These are phyloP conservation scores for Aspergillus proliferans DNA, from an alignment of 2,329 filamentous ascomycete species.

Conservation along the genomic window DNA sequence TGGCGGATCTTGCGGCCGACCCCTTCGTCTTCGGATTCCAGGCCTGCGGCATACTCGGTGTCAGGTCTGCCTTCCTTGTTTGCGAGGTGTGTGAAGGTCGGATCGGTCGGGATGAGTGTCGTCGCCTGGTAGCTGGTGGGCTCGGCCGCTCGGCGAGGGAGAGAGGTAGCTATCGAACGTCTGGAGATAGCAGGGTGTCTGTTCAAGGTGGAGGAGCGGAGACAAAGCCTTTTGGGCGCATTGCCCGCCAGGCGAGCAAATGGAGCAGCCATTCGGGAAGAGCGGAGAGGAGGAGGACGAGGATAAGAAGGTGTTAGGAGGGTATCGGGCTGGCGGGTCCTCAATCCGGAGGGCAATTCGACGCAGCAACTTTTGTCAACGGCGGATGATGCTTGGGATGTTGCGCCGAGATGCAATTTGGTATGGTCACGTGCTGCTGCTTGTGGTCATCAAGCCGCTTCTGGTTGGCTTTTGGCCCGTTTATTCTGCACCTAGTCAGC, in stretches of 20 bases:
- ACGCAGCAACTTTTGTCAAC: conserved; percentile 27
- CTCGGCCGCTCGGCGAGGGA: conserved; percentile 49
- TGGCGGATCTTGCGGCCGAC: conserved; percentile 81
- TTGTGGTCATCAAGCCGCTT: conserved; percentile 30
- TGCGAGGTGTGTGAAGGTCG: conserved; percentile 45
- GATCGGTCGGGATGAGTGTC: conserved; percentile 53
- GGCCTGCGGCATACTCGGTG: conserved; percentile 38
- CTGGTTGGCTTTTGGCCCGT: conserved; percentile 23
- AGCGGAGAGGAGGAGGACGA: conserved; percentile 12
- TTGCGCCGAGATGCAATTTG: conserved; percentile 30
- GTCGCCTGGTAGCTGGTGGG: conserved; percentile 45
- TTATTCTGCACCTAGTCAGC: conserved; percentile 14
- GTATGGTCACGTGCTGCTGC: conserved; percentile 27
- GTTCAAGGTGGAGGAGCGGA: conserved; percentile 44
- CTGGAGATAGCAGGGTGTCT: conserved; percentile 36
- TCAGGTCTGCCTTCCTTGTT: conserved; percentile 36
- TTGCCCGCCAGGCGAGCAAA: conserved; percentile 56
- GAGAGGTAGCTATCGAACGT: conserved; percentile 52
- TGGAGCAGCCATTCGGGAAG: conserved; percentile 51
- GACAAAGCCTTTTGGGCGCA: conserved; percentile 54
- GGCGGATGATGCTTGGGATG: conserved; percentile 24
- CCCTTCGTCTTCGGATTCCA: conserved; percentile 40
- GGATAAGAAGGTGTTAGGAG: conserved; percentile 1
- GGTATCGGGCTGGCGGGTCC: conserved; percentile 21
- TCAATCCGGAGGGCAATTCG: conserved; percentile 33